Conservation (phyloP, 257 asterid genomes). For the Coffea eugenioides region DNA sequence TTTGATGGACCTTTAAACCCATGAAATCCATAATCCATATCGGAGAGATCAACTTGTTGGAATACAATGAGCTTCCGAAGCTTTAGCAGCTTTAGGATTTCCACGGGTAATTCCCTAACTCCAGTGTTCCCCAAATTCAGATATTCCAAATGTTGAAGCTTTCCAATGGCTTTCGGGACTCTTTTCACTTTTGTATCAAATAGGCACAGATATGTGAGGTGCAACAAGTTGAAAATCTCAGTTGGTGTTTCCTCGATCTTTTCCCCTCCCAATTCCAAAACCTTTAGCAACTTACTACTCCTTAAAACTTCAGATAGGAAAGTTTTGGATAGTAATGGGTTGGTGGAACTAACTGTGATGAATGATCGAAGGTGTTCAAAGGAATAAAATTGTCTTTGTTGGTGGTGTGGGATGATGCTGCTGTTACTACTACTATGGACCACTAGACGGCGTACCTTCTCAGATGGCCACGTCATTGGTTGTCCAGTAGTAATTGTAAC, state of each 20-base stretch:
- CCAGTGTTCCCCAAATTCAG: not conserved
- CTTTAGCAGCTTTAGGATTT: slow-evolving; percentile 23
- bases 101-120: slow-evolving; percentile 18
- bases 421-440: not conserved
- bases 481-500: too few species aligned
- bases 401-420: not conserved
- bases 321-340: too few species aligned
- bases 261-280: too few species aligned
- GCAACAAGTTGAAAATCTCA: too few species aligned
- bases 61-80: slow-evolving; percentile 11
- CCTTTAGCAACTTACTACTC: too few species aligned
- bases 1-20: slow-evolving; percentile 14
- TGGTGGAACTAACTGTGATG: too few species aligned
- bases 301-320: too few species aligned
- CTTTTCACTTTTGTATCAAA: not conserved
- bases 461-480: not conserved
- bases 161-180: slow-evolving; percentile 13
- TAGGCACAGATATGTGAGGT: too few species aligned
- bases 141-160: slow-evolving; percentile 21
- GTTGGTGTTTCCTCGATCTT: too few species aligned
- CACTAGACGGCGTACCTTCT: slow-evolving; percentile 15
- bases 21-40: not conserved
- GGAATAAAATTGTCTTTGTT: not conserved
- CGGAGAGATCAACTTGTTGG: not conserved
- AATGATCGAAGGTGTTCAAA: not conserved